Evolutionary conservation across 2,329 filamentous ascomycete genomes (phyloP), one percentile per base, ranked within the genome.

Genomic region (Periconia macrospinosa): DNA sequence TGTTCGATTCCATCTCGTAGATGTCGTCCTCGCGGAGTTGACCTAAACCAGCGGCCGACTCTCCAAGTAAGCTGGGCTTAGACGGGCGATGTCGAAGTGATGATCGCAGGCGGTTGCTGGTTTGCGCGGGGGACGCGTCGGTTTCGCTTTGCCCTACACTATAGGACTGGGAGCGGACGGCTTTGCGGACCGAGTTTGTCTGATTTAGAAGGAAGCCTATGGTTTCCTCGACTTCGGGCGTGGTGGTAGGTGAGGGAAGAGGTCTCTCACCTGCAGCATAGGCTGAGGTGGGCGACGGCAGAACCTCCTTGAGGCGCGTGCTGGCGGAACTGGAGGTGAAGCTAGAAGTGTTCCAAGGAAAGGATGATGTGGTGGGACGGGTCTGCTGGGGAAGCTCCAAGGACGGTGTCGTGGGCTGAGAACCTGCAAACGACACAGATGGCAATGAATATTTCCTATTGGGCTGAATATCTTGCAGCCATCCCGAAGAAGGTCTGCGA

Each of bases 141-240:
- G 67, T 83, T 49, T 96, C 92, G 56, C 92, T 80, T 70, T 97
- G 92, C 5, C 92, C 92, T 45, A 96, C 93, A 0, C 93, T 97
- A 74, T 97, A 97, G 5, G 94, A 97, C 73, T 97, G 91, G 6
- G 94, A 99, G 42, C 94, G 87, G 65, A 96, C 94, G 1, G 91
- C 92, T 74, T 97, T 97, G 1, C 90, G 90, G 0, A 91, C 94
- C 1, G 93, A 92, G 58, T 96, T 90, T 17, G 66, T 58, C 35
- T 72, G 70, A 49, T 61, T 68, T 6, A 73, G 59, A 1, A 73
- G 57, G 44, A 71, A 69, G 27, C 61, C 61, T 41, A 73, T 69
- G 7, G 78, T 69, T 9, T 79, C 75, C 58, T 93, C 82, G 30
- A 75, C 77, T 52, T 78, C 74, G 54, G 69, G 66, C 3, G 65